phyloP scores from a whole-genome alignment of 2,329 filamentous ascomycete species.

The Alternaria triticina region DNA sequence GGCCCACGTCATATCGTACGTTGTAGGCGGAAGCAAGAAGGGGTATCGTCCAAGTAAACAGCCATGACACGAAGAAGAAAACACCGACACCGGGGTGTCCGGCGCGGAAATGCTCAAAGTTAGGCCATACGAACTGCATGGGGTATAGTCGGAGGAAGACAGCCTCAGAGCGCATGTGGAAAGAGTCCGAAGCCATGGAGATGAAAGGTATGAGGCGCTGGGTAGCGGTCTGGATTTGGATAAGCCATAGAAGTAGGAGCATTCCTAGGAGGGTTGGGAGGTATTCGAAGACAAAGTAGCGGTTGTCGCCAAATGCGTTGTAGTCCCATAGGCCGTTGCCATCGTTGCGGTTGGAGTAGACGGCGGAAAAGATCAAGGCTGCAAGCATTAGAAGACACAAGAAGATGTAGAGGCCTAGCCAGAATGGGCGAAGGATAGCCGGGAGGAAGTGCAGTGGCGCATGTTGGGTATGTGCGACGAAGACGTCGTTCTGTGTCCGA shows the following conservation, averaged over 20 bases:
- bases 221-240: slow-evolving; percentile 76
- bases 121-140: slow-evolving; percentile 71
- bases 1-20: slow-evolving; percentile 64
- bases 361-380: slow-evolving; percentile 73
- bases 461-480: slow-evolving; percentile 56
- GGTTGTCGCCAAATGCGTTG: slow-evolving; percentile 69
- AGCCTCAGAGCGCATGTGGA: slow-evolving; percentile 64
- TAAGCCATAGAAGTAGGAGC: slow-evolving; percentile 75
- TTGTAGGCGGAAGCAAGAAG: slow-evolving; percentile 80
- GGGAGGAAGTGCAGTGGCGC: slow-evolving; percentile 71
- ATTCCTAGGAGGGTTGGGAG: slow-evolving; percentile 79
- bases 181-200: slow-evolving; percentile 71
- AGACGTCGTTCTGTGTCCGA: slow-evolving; percentile 48
- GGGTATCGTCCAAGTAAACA: slow-evolving; percentile 79
- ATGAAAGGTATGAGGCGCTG: slow-evolving; percentile 79
- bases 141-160: slow-evolving; percentile 68
- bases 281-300: slow-evolving; percentile 87
- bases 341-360: slow-evolving; percentile 46
- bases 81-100: slow-evolving; percentile 72
- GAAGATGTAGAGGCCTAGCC: slow-evolving; percentile 65
- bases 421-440: slow-evolving; percentile 69
- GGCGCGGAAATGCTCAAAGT: slow-evolving; percentile 69
- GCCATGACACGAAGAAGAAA: slow-evolving; percentile 74
- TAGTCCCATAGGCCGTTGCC: slow-evolving; percentile 73
- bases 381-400: slow-evolving; percentile 73